phyloP scores from a whole-genome alignment of 106 monocot genomes.

The Dendrobium catenatum region DNA sequence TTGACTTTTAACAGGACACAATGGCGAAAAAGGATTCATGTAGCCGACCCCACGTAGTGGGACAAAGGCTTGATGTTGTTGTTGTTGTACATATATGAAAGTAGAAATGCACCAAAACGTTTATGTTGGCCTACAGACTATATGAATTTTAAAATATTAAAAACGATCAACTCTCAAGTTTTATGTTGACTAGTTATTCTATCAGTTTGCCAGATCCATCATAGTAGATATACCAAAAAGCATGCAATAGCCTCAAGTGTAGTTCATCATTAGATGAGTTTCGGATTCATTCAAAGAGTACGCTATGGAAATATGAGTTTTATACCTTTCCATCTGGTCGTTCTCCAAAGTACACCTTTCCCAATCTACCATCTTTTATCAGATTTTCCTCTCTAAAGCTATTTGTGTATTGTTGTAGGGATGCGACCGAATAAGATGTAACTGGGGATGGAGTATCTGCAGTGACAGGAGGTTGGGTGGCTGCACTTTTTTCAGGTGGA shows the following conservation, averaged over 20 bases:
- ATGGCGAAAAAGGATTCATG: too few relatives aligned
- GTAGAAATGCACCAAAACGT: not conserved
- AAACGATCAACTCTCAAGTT: not conserved
- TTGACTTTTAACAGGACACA: too few relatives aligned
- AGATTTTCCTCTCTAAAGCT: constrained; percentile 89
- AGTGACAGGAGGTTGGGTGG: constrained; percentile 14
- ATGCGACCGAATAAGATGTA: constrained; percentile 71
- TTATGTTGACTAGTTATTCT: not conserved
- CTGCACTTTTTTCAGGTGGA: constrained; percentile 22
- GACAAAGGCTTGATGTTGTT: too few relatives aligned
- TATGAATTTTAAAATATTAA: not conserved
- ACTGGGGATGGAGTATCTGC: constrained; percentile 35
- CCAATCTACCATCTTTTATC: constrained; percentile 65
- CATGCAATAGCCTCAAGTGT: not conserved
- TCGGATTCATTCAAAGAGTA: not conserved
- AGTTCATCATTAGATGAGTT: not conserved
- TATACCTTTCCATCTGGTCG: constrained; percentile 80
- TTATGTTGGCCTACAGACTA: not conserved
- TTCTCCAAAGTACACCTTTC: constrained; percentile 73
- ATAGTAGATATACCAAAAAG: not conserved
- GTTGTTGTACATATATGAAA: not conserved
- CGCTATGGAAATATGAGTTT: not conserved
- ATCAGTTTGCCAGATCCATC: not conserved
- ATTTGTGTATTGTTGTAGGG: constrained; percentile 90
- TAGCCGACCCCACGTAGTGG: too few relatives aligned